Percentiles rank a stretch among this genome's conserved stretches.
Conservation (phyloP, 164 flowering plant species). For the Berberis vulgaris region DNA sequence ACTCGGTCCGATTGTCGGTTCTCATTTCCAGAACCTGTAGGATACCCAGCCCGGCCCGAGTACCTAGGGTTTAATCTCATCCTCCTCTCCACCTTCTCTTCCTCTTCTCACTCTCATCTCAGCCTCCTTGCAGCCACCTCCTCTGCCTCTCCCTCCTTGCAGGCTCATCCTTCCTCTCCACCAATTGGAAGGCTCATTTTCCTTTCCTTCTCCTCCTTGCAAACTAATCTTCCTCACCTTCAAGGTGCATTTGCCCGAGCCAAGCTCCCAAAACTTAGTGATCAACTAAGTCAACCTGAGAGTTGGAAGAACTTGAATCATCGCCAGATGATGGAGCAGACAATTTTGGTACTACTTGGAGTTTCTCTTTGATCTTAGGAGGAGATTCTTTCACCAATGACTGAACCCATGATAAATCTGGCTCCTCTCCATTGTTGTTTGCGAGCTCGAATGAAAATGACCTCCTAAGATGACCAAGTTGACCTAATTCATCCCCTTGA, state of each 20-base stretch:
- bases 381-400: conserved; percentile 87
- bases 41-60: too few species aligned
- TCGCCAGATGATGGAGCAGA: conserved; percentile 21
- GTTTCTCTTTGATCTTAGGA: conserved; percentile 54
- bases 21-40: too few species aligned
- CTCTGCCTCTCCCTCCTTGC: too few species aligned
- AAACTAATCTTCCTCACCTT: conserved; percentile 3
- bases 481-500: conserved; percentile 47
- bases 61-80: too few species aligned
- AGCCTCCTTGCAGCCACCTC: too few species aligned
- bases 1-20: too few species aligned
- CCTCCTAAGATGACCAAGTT: conserved; percentile 13
- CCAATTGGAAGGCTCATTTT: too few species aligned
- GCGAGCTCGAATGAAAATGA: conserved; percentile 70
- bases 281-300: conserved; percentile 40
- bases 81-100: too few species aligned
- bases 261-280: conserved; percentile 67
- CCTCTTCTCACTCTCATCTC: too few species aligned
- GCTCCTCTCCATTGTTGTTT: conserved; percentile 57
- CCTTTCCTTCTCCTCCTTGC: too few species aligned
- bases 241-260: conserved; percentile 91
- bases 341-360: conserved; percentile 5
- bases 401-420: conserved; percentile 94
- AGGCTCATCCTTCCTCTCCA: too few species aligned
- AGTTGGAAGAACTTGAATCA: conserved; percentile 15